Conservation (phyloP, 2,329 filamentous ascomycete species). For the Diaporthe citrichinensis region DNA sequence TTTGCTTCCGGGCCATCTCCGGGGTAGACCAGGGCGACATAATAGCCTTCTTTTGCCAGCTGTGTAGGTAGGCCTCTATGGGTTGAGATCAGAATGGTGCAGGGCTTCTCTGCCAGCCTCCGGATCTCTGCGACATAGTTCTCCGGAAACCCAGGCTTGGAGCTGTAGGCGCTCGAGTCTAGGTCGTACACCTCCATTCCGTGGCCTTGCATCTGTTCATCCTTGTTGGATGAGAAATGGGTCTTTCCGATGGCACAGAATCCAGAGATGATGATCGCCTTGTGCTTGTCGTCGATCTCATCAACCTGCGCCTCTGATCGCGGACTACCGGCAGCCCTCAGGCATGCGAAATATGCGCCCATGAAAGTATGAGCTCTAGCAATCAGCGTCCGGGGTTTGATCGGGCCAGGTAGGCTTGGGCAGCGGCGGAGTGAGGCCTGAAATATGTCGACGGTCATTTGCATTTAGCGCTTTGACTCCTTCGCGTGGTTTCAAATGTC, state of each 20-base stretch:
- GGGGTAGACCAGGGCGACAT: slow-evolving; percentile 38
- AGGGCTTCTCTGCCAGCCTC: slow-evolving; percentile 22
- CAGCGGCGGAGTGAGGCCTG: not conserved
- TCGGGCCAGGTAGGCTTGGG: not conserved
- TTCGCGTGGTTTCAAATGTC: not conserved
- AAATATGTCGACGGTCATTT: not conserved
- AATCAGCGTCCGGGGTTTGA: not conserved
- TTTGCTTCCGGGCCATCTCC: slow-evolving; percentile 16
- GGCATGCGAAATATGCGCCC: slow-evolving; percentile 10
- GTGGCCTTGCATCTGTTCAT: not conserved
- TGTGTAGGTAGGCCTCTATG: slow-evolving; percentile 25
- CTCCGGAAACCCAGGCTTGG: slow-evolving; percentile 26
- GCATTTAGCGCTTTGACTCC: slow-evolving; percentile 10
- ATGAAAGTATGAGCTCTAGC: slow-evolving; percentile 1
- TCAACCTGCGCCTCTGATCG: not conserved
- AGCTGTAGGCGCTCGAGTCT: slow-evolving; percentile 38
- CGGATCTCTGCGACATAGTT: slow-evolving; percentile 36
- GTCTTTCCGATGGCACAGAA: slow-evolving; percentile 38
- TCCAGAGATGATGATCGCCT: slow-evolving; percentile 34
- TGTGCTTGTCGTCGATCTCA: not conserved
- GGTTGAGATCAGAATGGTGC: slow-evolving; percentile 34
- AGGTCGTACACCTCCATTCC: slow-evolving; percentile 21
- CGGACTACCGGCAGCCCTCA: not conserved
- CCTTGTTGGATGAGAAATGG: slow-evolving; percentile 9
- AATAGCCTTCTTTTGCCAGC: slow-evolving; percentile 32